These are phyloP conservation scores for Trichoderma polysporum DNA, from an alignment of 2,329 filamentous ascomycete genomes.

Conservation along the genomic window DNA sequence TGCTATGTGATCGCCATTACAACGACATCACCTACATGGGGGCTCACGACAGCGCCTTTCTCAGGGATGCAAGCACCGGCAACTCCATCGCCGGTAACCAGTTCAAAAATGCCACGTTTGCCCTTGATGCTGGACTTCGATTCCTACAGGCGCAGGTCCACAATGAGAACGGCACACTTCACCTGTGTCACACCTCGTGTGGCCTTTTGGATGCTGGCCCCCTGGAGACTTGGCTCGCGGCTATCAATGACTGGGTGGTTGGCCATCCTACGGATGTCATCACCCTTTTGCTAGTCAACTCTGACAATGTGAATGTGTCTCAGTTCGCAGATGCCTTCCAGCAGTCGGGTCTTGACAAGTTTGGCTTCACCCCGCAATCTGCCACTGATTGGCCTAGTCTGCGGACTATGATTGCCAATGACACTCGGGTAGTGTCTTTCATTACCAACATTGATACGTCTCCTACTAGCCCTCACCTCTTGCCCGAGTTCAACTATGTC, in stretches of 20 bases:
- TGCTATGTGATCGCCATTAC: slow-evolving; percentile 69
- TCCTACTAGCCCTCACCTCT: slow-evolving; percentile 53
- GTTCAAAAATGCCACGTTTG: slow-evolving; percentile 68
- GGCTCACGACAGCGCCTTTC: slow-evolving; percentile 71
- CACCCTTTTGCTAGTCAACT: slow-evolving; percentile 72
- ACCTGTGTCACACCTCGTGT: slow-evolving; percentile 71
- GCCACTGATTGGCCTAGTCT: slow-evolving; percentile 67
- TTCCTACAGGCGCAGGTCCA: slow-evolving; percentile 73
- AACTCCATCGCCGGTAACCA: slow-evolving; percentile 70
- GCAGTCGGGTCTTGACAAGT: slow-evolving; percentile 57
- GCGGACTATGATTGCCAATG: slow-evolving; percentile 62
- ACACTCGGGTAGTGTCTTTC: slow-evolving; percentile 67
- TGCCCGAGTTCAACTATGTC: slow-evolving; percentile 63
- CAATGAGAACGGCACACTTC: slow-evolving; percentile 55
- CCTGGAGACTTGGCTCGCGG: slow-evolving; percentile 61
- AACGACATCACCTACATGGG: slow-evolving; percentile 76
- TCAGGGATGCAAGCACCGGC: slow-evolving; percentile 61
- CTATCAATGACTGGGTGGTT: slow-evolving; percentile 69
- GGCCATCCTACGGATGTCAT: slow-evolving; percentile 71
- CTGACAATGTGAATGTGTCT: slow-evolving; percentile 55
- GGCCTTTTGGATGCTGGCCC: slow-evolving; percentile 66
- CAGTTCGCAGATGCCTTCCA: slow-evolving; percentile 57
- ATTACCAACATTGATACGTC: slow-evolving; percentile 54
- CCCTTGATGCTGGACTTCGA: slow-evolving; percentile 69
- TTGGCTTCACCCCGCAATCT: slow-evolving; percentile 58